A percentile compares a stretch with the other conserved stretches of the same genome.
Evolutionary conservation across 192 early-diverging fungal genomes (phyloP).

Genomic region (Coemansia sp.): DNA sequence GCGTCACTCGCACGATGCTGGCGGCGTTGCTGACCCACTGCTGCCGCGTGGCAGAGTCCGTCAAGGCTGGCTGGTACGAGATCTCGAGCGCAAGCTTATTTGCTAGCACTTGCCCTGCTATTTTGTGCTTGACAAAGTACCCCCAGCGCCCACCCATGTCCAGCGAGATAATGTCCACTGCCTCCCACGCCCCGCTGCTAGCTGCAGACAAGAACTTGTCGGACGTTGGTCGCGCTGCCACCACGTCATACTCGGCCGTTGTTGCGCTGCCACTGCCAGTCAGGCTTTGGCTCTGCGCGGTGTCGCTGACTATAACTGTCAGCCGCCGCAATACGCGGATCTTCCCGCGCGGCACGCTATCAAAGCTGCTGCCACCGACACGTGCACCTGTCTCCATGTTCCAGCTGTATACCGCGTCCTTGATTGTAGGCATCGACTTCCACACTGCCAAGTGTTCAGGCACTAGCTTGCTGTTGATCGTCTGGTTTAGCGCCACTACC

Average conservation of each 20-base stretch:
- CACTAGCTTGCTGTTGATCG: slow-evolving; percentile 30
- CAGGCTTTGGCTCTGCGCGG: slow-evolving; percentile 40
- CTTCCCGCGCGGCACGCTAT: slow-evolving; percentile 16
- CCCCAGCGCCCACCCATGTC: slow-evolving; percentile 51
- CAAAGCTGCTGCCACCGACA: neutral
- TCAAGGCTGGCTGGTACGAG: slow-evolving; percentile 32
- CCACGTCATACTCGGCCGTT: slow-evolving; percentile 41
- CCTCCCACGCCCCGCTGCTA: slow-evolving; percentile 39
- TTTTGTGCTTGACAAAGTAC: slow-evolving; percentile 53
- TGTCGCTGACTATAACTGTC: slow-evolving; percentile 39
- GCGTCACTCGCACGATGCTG: slow-evolving; percentile 44
- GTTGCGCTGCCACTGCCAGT: slow-evolving; percentile 17
- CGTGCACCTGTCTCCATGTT: slow-evolving; percentile 27
- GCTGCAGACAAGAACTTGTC: slow-evolving; percentile 44
- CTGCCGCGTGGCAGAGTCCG: slow-evolving; percentile 29
- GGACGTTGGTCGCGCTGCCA: slow-evolving; percentile 44
- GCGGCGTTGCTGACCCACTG: slow-evolving; percentile 55
- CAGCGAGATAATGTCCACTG: slow-evolving; percentile 45
- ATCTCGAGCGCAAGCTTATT: slow-evolving; percentile 37
- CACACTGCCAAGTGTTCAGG: slow-evolving; percentile 42
- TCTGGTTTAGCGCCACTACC: slow-evolving; percentile 50
- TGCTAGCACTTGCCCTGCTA: slow-evolving; percentile 42
- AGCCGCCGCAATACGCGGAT: slow-evolving; percentile 47
- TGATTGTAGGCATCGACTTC: slow-evolving; percentile 24
- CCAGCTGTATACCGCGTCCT: slow-evolving; percentile 33